A percentile compares a stretch with the other conserved stretches of the same genome.
phyloP scores from a whole-genome alignment of 2,329 filamentous ascomycete genomes.

The Verticillium nubilum region DNA sequence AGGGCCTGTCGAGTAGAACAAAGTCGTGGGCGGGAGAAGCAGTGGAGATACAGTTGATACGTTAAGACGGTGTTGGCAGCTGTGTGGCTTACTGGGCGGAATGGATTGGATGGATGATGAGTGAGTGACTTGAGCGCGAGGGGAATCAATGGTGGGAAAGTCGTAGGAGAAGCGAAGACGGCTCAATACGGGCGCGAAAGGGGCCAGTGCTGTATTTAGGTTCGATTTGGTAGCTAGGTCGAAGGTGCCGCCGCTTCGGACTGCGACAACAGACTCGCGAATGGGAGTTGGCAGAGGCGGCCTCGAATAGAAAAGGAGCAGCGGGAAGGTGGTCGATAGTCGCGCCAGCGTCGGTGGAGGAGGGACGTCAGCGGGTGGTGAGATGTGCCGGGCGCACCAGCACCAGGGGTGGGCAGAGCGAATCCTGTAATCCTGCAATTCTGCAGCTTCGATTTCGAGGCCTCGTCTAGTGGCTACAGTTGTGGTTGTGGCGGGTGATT shows the following conservation, averaged over 20 bases:
- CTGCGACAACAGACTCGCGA: neutral
- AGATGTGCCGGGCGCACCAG: neutral
- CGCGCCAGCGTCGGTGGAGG: too few species aligned
- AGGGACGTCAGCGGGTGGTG: neutral
- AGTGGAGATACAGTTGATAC: neutral
- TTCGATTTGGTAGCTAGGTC: neutral
- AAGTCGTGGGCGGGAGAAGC: neutral
- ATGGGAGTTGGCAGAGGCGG: neutral
- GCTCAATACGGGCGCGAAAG: neutral
- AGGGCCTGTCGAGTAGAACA: neutral
- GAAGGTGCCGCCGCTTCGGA: neutral
- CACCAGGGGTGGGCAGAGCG: neutral
- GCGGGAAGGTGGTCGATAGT: neutral
- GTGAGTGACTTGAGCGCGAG: neutral
- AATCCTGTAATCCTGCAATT: neutral
- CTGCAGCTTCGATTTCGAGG: neutral
- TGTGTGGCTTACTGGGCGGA: neutral
- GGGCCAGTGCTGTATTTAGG: neutral
- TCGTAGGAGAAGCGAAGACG: neutral
- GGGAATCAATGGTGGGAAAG: neutral
- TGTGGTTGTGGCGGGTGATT: too few species aligned
- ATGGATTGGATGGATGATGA: neutral
- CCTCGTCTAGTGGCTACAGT: neutral
- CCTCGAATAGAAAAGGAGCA: neutral
- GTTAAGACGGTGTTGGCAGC: neutral